Base-by-base conservation (phyloP, 1,284 basidiomycete species). In the Tremellales sp. region DNA sequence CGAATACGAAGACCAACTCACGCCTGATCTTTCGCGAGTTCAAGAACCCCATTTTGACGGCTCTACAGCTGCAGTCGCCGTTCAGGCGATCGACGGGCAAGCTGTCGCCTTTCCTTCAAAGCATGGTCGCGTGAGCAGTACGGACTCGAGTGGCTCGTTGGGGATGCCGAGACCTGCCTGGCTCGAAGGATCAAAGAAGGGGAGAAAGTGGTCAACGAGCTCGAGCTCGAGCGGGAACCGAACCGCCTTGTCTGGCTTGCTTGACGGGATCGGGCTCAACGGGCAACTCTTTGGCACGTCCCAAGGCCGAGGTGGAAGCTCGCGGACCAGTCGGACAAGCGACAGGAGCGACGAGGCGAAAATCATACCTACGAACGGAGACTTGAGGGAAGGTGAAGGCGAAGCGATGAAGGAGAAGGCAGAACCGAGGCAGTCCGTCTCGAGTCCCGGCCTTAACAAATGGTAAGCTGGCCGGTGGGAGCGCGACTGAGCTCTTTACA, bases 211-310 rank as follows among this genome's bases (percentile, higher is more conserved):
- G 33, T 58, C 47, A 35, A 60, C 64, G n/a, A 61, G 59, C 47
- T 62, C 59, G 22, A 65, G 61, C 45, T 60, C 58, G 8, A 60
- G 60, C 21, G 57, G 54, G 1, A 55, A 57, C 34, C 43, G 66
- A 48, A 41, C 56, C 45, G 46, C 60, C 38, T 40, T 65, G 8
- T 58, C 60, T 7, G 64, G 64, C 1, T 48, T 65, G 41, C 49
- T 70, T 29, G 68, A 70, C 46, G 54, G 54, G 13, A 65, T 70
- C 54, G 58, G 60, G 9, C 55, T 68, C 37, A 58, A 57, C 21
- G 13, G 12, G 22, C 6, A 24, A 24, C 9, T 39, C 37, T 36
- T 36, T 18, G 8, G 19, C 22, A 25, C 7, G 6, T 12, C 6
- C 18, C 7, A 12, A 12, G 9, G 10, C 8, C 22, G 18, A 24